Conservation (phyloP, 352 stramenopile species). For the Globisporangium irregulare region DNA sequence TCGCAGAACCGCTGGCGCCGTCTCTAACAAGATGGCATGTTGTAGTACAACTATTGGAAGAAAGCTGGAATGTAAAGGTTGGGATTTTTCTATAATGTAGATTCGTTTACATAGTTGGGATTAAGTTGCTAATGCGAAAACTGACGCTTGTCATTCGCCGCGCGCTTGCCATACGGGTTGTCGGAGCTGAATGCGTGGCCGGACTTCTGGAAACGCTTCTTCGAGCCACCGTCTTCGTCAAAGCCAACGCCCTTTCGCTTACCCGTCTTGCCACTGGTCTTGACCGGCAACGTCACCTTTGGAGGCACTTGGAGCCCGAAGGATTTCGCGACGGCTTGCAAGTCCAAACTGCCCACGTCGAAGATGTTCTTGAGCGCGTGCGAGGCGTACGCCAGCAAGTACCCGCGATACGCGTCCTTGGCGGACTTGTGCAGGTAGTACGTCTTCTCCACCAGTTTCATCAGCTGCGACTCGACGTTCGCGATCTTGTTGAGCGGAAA, state of each 20-base stretch:
- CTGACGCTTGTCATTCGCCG: slow-evolving; percentile 89
- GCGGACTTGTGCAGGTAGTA: slow-evolving; percentile 99
- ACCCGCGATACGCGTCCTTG: slow-evolving; percentile 97
- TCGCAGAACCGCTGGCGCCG: slow-evolving; percentile 2
- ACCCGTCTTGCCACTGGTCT: slow-evolving; percentile 74
- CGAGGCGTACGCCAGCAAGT: slow-evolving; percentile 97
- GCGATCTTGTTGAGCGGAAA: slow-evolving; percentile 97
- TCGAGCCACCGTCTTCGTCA: slow-evolving; percentile 43
- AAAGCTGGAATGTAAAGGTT: background rate
- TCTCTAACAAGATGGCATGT: background rate
- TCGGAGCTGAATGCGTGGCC: slow-evolving; percentile 96
- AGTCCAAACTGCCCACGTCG: slow-evolving; percentile 96
- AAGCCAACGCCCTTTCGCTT: slow-evolving; percentile 70
- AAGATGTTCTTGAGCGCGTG: slow-evolving; percentile 99
- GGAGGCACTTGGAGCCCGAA: slow-evolving; percentile 98
- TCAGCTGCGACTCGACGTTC: slow-evolving; percentile 97
- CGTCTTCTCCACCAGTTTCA: slow-evolving; percentile 98
- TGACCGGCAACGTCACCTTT: slow-evolving; percentile 94
- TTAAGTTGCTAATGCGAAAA: slow-evolving; percentile 76
- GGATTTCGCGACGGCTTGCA: slow-evolving; percentile 94
- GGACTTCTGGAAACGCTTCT: slow-evolving; percentile 68
- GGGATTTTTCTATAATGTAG: slow-evolving; percentile 11
- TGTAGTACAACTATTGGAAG: background rate
- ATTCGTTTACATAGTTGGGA: slow-evolving; percentile 13
- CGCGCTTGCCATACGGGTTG: slow-evolving; percentile 96